These are phyloP conservation scores for Limnomonas spitsbergensis DNA, from an alignment of 139 green algal genomes.

Conservation along the genomic window DNA sequence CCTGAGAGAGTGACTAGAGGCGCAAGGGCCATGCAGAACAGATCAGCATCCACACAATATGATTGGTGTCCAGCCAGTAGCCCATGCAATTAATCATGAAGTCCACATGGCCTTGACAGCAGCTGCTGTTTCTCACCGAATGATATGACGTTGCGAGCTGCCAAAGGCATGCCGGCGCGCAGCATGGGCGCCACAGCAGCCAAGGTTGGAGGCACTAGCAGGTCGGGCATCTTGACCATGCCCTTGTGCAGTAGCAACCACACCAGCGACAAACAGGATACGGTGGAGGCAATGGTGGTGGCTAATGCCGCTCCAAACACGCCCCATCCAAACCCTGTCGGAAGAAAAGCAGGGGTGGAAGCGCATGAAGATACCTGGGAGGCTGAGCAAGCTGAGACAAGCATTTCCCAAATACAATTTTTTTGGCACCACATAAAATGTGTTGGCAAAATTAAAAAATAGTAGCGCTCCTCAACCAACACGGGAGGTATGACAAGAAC, in stretches of 20 bases:
- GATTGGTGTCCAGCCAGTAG: no score
- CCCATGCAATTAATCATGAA: not conserved
- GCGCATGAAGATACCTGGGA: not conserved
- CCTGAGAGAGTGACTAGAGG: no score
- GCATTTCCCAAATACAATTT: no score
- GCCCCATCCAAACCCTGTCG: conserved; percentile 46
- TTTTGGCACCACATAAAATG: no score
- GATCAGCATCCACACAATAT: no score
- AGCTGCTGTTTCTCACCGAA: conserved; percentile 40
- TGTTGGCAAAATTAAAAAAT: no score
- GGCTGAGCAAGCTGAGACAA: not conserved
- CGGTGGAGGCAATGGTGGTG: conserved; percentile 28
- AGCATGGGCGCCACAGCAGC: conserved; percentile 38
- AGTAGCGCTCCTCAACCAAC: no score
- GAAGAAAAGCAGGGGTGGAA: no score
- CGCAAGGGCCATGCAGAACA: no score
- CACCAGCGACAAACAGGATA: conserved; percentile 30
- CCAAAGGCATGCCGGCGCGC: conserved; percentile 39
- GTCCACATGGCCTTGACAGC: not conserved
- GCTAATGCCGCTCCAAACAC: conserved; percentile 50
- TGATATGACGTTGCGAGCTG: conserved; percentile 52
- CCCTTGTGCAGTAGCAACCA: conserved; percentile 33
- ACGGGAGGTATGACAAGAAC: no score
- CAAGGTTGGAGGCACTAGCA: conserved; percentile 35
- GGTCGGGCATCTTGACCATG: conserved; percentile 29